Base-by-base conservation (phyloP, 768 basidiomycete species). In the Termitomyces sp. region DNA sequence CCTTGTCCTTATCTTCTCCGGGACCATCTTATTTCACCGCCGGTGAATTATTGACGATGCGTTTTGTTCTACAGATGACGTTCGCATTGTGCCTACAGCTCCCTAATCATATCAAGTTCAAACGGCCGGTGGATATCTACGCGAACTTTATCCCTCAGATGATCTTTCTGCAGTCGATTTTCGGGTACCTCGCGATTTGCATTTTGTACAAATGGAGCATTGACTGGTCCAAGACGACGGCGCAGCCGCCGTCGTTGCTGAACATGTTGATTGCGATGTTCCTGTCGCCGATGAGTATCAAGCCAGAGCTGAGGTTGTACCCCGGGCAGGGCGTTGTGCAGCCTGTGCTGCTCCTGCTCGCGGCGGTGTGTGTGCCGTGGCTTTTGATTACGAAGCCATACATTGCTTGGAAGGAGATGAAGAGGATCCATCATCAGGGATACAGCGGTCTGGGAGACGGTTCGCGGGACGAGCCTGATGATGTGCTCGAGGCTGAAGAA, bases 231-330 rank as follows among this genome's bases (percentile, higher is more conserved):
- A 79, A 76, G 54, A 78, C 86, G 13, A 63, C 80, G 2, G 83
- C 81, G 8, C 73, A 77, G 36, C 94, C 97, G 15, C 97, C 97
- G 1, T 93, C 92, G 48, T 78, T 99, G 53, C 77, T 99, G 66
- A 96, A 92, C 76, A 94, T 94, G 92, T 78, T 99, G 61, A 98
- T 98, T 72, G 81, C 81, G 60, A 98, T 99, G 95, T 95, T 98
- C 79, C 77, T 99, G 62, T 82, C 85, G 2, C 97, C 97, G 8
- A 97, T 95, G 2, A 82, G 73, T 13, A 83, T 98, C 48, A 83
- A 83, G 34, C 78, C 84, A 8, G 74, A 75, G 31, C 79, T 77
- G 49, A 89, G 88, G 66, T 77, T 99, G 44, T 99, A 94, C 71
- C 77, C 80, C 5, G 95, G 96, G 7, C 97, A 99, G 71, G 82